These are phyloP conservation scores for Didymella sp. DNA, from an alignment of 2,329 filamentous ascomycete species.

Conservation along the genomic window DNA sequence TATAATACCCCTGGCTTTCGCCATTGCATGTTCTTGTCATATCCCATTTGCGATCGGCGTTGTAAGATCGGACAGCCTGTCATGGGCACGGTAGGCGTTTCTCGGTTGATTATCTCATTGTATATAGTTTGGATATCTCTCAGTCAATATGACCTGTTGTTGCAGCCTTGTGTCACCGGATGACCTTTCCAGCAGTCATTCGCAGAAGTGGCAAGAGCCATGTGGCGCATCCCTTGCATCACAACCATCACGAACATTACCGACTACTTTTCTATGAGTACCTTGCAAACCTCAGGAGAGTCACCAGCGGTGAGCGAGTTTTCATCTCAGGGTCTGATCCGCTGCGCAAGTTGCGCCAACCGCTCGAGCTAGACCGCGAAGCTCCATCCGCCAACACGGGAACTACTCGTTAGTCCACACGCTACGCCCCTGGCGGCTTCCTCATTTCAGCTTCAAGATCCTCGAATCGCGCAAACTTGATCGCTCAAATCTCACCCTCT, in stretches of 20 bases:
- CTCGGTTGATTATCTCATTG: not conserved
- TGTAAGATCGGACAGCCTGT: not conserved
- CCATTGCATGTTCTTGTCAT: not conserved
- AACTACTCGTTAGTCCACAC: conserved; percentile 10
- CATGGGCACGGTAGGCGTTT: not conserved
- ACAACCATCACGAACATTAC: not conserved
- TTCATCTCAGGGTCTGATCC: not conserved
- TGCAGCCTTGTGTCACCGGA: conserved; percentile 11
- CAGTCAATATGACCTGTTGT: conserved; percentile 14
- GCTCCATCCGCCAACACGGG: conserved; percentile 16
- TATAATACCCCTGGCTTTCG: conserved; percentile 15
- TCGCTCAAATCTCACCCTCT: conserved; percentile 1
- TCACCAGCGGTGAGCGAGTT: not conserved
- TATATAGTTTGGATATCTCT: conserved; percentile 1
- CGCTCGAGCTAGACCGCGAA: conserved; percentile 15
- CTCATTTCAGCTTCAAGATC: conserved; percentile 4
- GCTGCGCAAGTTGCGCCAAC: conserved; percentile 8
- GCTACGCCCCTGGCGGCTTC: conserved; percentile 11
- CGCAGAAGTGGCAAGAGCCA: not conserved
- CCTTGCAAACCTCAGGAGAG: not conserved
- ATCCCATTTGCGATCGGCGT: conserved; percentile 1
- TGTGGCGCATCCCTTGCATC: conserved; percentile 8
- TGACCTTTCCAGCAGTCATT: conserved; percentile 9
- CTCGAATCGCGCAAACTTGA: conserved; percentile 13
- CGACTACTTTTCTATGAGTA: not conserved